These are phyloP conservation scores for Diplodia sapinea DNA, from an alignment of 2,329 filamentous ascomycete genomes.

Conservation along the genomic window DNA sequence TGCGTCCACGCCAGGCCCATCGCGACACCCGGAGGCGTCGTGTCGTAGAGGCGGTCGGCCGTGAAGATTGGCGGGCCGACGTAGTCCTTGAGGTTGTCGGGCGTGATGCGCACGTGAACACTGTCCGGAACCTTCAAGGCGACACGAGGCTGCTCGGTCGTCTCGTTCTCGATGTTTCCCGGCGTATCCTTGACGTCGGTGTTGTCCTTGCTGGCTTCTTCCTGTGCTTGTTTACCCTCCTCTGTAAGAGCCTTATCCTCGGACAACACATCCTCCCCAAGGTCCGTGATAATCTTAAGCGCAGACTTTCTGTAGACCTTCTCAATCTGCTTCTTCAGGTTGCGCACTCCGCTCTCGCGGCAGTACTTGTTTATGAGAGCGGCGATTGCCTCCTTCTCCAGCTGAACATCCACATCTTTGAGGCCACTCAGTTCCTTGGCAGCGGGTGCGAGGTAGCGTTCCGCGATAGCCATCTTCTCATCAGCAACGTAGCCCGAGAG, in stretches of 20 bases:
- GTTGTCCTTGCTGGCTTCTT: slow-evolving; percentile 71
- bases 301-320: slow-evolving; percentile 98
- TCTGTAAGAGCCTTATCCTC: slow-evolving; percentile 84
- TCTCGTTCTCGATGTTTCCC: slow-evolving; percentile 62
- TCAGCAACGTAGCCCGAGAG: slow-evolving; percentile 96
- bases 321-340: slow-evolving; percentile 99
- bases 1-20: slow-evolving; percentile 99
- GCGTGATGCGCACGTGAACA: slow-evolving; percentile 85
- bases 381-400: slow-evolving; percentile 85
- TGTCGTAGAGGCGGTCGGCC: slow-evolving; percentile 92
- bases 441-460: slow-evolving; percentile 87
- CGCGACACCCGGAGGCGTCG: slow-evolving; percentile 88
- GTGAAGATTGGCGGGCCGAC: slow-evolving; percentile 96
- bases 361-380: slow-evolving; percentile 99
- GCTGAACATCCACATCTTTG: slow-evolving; percentile 86
- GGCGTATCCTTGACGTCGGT: slow-evolving; percentile 68
- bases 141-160: slow-evolving; percentile 70
- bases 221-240: slow-evolving; percentile 79
- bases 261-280: slow-evolving; percentile 81
- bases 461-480: slow-evolving; percentile 98
- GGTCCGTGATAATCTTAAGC: slow-evolving; percentile 92
- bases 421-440: slow-evolving; percentile 94
- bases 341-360: slow-evolving; percentile 94
- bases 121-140: slow-evolving; percentile 82
- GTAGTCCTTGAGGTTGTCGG: slow-evolving; percentile 93